Evolutionary conservation across 2,329 filamentous ascomycete genomes (phyloP).

Genomic region (Cercospora canescens): DNA sequence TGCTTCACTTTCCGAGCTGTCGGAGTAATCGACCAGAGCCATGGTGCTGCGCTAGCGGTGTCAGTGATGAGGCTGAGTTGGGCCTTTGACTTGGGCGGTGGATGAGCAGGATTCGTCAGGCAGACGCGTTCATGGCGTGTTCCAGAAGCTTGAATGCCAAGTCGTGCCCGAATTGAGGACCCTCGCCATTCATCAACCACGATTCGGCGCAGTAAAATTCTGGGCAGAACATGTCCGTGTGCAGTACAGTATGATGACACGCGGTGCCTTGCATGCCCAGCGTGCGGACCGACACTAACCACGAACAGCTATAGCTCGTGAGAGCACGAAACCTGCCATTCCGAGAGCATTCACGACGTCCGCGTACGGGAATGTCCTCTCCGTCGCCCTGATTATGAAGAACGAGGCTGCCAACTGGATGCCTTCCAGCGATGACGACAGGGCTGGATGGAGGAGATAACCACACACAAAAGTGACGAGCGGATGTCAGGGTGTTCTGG

Average conservation of each 20-base stretch:
- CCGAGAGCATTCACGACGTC: not conserved
- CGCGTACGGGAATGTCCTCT: no score
- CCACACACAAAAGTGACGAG: not conserved
- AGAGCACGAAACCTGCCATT: not conserved
- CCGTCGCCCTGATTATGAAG: no score
- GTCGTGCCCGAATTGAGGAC: not conserved
- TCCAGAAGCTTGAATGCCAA: not conserved
- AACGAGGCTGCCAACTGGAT: no score
- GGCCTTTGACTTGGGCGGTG: not conserved
- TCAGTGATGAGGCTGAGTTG: not conserved
- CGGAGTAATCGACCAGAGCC: slow-evolving; percentile 66
- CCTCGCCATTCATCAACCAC: not conserved
- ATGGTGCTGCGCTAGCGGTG: slow-evolving; percentile 40
- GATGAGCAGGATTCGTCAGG: not conserved
- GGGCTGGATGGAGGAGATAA: not conserved
- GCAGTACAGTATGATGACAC: not conserved
- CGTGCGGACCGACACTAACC: not conserved
- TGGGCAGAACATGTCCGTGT: no score
- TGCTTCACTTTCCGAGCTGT: slow-evolving; percentile 47
- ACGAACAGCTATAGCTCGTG: not conserved
- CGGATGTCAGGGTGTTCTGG: not conserved
- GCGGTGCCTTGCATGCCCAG: not conserved
- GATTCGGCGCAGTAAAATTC: not conserved
- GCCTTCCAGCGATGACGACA: not conserved
- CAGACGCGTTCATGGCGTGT: not conserved